Percentiles rank a stretch among this genome's conserved stretches.
These are phyloP conservation scores for Skeletonema menzelii DNA, from an alignment of 108 stramenopile genomes.

Conservation along the genomic window DNA sequence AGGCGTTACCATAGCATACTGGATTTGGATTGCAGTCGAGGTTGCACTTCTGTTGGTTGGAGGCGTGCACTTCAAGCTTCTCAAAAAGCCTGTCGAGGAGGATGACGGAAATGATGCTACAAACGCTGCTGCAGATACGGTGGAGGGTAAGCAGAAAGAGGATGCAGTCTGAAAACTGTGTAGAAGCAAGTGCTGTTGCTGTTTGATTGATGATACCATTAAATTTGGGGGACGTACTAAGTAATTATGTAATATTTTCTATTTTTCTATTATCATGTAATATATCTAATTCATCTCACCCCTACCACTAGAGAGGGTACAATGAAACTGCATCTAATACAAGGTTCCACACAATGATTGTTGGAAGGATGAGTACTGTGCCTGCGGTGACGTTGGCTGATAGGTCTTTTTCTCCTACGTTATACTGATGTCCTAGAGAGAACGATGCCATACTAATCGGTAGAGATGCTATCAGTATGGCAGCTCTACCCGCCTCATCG, in stretches of 20 bases:
- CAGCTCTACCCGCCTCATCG: constrained; percentile 42
- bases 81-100: not conserved
- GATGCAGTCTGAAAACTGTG: not conserved
- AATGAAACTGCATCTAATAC: constrained; percentile 29
- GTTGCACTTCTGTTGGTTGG: constrained; percentile 10
- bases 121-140: not conserved
- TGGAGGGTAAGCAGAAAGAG: not conserved
- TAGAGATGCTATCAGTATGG: constrained; percentile 40
- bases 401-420: constrained; percentile 39
- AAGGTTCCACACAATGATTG: constrained; percentile 41
- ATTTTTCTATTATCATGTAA: not conserved
- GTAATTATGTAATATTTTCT: not conserved
- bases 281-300: not conserved
- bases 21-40: constrained; percentile 33
- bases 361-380: constrained; percentile 46
- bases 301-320: constrained; percentile 9
- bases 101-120: not conserved
- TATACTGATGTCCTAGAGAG: constrained; percentile 38
- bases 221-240: not conserved
- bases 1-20: constrained; percentile 24
- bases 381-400: constrained; percentile 42
- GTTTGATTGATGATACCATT: not conserved
- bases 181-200: not conserved
- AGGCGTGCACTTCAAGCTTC: constrained; percentile 1
- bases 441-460: constrained; percentile 52